Percentiles rank a stretch among this genome's conserved stretches.
Evolutionary conservation across 441 rosid species (phyloP).

Genomic region (Syzygium syzygioides): DNA sequence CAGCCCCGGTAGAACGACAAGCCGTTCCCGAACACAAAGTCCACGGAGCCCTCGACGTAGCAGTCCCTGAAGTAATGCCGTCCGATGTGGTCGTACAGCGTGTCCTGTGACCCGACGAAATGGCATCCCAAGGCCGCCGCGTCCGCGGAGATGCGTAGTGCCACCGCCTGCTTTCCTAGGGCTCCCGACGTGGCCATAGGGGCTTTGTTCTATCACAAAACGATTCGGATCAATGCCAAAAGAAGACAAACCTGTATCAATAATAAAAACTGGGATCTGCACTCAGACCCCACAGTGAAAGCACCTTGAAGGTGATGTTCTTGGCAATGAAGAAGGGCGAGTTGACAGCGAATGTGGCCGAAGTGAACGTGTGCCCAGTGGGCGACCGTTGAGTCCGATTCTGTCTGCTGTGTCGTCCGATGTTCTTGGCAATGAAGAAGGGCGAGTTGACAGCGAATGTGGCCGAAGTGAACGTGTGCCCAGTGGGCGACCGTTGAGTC

Average conservation of each 20-base stretch:
- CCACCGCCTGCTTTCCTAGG: constrained; percentile 46
- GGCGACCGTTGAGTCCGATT: constrained; percentile 23
- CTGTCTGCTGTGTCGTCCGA: constrained; percentile 40
- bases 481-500: constrained; percentile 24
- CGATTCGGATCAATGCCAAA: too few relatives aligned
- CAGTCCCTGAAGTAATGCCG: constrained; percentile 45
- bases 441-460: constrained; percentile 51
- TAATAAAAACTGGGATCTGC: too few relatives aligned
- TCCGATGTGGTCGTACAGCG: constrained; percentile 41
- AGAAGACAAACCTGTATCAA: too few relatives aligned
- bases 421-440: constrained; percentile 44
- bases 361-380: constrained; percentile 39
- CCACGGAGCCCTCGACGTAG: constrained; percentile 47
- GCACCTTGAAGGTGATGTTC: constrained; percentile 32
- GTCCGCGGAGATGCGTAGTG: constrained; percentile 48
- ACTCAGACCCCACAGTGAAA: too few relatives aligned
- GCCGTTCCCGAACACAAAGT: constrained; percentile 51
- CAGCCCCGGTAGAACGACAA: constrained; percentile 32
- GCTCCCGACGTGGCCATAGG: constrained; percentile 43
- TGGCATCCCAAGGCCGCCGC: constrained; percentile 41
- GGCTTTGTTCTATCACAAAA: constrained; percentile 27
- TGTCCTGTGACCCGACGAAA: constrained; percentile 43
- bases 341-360: constrained; percentile 47
- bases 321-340: constrained; percentile 54
- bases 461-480: constrained; percentile 48